phyloP scores from a whole-genome alignment of 2,329 filamentous ascomycete species.

The Neophaeococcomyces aloes region DNA sequence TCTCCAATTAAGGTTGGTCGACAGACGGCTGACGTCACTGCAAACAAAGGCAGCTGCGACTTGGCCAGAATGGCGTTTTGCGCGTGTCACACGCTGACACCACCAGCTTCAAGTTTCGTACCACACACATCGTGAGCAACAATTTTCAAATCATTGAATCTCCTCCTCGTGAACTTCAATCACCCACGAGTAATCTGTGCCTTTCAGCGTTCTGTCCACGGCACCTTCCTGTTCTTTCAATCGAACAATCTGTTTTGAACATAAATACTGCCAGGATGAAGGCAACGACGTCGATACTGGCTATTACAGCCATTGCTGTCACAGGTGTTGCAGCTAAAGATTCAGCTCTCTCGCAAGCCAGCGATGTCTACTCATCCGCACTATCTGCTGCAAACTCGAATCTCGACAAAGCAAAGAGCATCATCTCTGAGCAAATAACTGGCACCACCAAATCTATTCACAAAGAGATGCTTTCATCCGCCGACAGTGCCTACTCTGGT shows the following conservation, averaged over 20 bases:
- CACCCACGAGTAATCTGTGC: too few species aligned
- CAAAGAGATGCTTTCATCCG: constrained; percentile 57
- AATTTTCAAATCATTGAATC: too few species aligned
- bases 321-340: constrained; percentile 33
- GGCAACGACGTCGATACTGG: constrained; percentile 1
- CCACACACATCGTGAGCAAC: too few species aligned
- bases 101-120: too few species aligned
- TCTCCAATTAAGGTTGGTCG: too few species aligned
- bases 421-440: constrained; percentile 56
- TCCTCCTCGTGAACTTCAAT: too few species aligned
- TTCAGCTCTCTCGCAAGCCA: constrained; percentile 29
- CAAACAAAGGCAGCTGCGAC: too few species aligned
- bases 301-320: constrained; percentile 1
- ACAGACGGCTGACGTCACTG: too few species aligned
- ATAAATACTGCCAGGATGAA: neutral
- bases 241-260: neutral
- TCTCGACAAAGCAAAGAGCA: constrained; percentile 57
- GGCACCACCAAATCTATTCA: constrained; percentile 61
- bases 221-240: neutral
- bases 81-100: too few species aligned
- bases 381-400: constrained; percentile 56
- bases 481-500: constrained; percentile 57
- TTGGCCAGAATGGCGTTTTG: too few species aligned
- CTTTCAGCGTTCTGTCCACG: neutral
- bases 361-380: constrained; percentile 52